A percentile compares a stretch with the other conserved stretches of the same genome.
These are phyloP conservation scores for Dacryopinax primogenitus DNA, from an alignment of 768 basidiomycete species.

Conservation along the genomic window DNA sequence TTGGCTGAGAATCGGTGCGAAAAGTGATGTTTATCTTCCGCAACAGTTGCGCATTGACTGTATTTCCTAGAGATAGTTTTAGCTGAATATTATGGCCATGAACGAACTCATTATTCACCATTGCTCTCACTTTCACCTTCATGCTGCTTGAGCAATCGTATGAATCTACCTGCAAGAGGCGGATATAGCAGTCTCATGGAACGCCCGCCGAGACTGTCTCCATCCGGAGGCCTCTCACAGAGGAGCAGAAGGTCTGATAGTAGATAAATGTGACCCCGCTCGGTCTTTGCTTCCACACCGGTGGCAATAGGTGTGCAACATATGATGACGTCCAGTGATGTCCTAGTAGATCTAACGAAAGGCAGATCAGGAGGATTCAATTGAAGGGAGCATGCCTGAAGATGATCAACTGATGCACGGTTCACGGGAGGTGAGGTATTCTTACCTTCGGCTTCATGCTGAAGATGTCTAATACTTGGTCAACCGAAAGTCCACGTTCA, in stretches of 20 bases:
- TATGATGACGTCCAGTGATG: constrained; percentile 57
- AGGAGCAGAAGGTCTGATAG: constrained; percentile 87
- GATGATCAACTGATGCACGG: constrained; percentile 11
- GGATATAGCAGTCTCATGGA: constrained; percentile 94
- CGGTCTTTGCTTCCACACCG: constrained; percentile 56
- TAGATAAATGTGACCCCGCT: constrained; percentile 68
- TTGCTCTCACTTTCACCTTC: neutral
- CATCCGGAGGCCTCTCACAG: constrained; percentile 47
- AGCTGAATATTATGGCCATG: neutral
- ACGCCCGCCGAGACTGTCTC: constrained; percentile 37
- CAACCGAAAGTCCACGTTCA: constrained; percentile 64
- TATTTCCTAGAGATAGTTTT: constrained; percentile 40
- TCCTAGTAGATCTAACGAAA: constrained; percentile 63
- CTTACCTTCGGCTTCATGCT: constrained; percentile 84
- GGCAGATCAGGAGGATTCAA: constrained; percentile 68
- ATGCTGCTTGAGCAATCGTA: neutral
- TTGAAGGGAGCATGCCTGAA: constrained; percentile 76
- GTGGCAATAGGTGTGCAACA: constrained; percentile 66
- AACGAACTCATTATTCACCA: constrained; percentile 5
- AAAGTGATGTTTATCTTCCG: constrained; percentile 70
- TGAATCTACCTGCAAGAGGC: constrained; percentile 71
- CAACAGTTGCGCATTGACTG: constrained; percentile 69
- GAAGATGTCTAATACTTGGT: constrained; percentile 80
- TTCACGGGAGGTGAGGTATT: constrained; percentile 10
- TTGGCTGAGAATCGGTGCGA: constrained; percentile 42